phyloP scores from a whole-genome alignment of 805 yeast genomes.

The Kregervanrija pseudodelftensis region DNA sequence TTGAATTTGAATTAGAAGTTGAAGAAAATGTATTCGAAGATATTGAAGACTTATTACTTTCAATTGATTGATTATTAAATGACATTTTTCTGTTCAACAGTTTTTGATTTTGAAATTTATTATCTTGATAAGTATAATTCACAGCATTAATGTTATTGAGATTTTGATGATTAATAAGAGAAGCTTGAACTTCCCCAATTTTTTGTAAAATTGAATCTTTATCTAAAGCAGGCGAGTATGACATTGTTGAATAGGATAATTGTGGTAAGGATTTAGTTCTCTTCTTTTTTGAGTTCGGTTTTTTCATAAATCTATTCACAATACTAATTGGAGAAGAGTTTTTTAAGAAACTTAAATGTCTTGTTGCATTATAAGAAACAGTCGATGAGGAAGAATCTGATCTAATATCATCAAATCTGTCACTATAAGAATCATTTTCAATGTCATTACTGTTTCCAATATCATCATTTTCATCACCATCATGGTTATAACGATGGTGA shows the following conservation, averaged over 20 bases:
- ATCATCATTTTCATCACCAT: background rate
- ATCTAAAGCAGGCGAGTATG: slow-evolving; percentile 29
- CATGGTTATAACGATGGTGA: background rate
- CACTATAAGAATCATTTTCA: background rate
- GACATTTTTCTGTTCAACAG: slow-evolving; percentile 17
- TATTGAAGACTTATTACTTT: slow-evolving; percentile 3
- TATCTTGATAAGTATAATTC: slow-evolving; percentile 24
- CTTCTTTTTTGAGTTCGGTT: slow-evolving; percentile 24
- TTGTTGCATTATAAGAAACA: background rate
- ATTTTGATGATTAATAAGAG: slow-evolving; percentile 22
- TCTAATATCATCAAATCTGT: slow-evolving; percentile 1
- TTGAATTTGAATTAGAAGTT: slow-evolving; percentile 13
- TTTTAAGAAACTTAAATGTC: slow-evolving; percentile 12
- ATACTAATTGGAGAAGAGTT: slow-evolving; percentile 4
- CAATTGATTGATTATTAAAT: slow-evolving; percentile 15
- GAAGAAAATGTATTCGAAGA: slow-evolving; percentile 4
- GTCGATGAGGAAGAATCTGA: slow-evolving; percentile 7
- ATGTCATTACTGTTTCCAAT: background rate
- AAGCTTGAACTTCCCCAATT: slow-evolving; percentile 36
- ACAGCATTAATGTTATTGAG: slow-evolving; percentile 3
- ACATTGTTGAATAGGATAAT: slow-evolving; percentile 39
- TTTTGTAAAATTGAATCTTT: slow-evolving; percentile 30
- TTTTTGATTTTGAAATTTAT: slow-evolving; percentile 1
- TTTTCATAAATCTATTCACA: slow-evolving; percentile 5
- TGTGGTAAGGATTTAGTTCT: slow-evolving; percentile 51